Evolutionary conservation across 2,329 filamentous ascomycete genomes (phyloP), one percentile per base, ranked within the genome.

Genomic region (Chrysosphaeria jannelii): DNA sequence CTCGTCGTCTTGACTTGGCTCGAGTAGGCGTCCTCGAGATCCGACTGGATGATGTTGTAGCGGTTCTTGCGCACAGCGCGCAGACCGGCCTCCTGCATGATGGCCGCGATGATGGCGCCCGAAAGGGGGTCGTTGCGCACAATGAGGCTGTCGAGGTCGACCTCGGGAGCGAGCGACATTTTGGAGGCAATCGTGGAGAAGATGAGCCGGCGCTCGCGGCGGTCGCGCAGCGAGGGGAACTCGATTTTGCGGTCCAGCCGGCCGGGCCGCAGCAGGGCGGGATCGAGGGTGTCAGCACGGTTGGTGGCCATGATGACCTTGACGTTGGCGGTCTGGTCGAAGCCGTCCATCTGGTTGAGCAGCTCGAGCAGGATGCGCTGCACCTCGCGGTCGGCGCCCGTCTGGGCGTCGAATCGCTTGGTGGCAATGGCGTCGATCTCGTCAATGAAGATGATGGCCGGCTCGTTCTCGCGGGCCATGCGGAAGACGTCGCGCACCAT

Each of bases 261-360:
- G 34, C 85, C 85, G 15, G 85, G 85, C 37, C 85, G 76, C 30
- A 97, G 62, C 30, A 97, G 58, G 20, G 85, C 85, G 10, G 85
- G 85, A 42, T 97, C 85, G 33, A 97, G 59, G 5, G 85, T 97
- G 45, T 93, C 85, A 33, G 85, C 81, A 43, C 85, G 71, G 54
- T 97, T 97, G 34, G 85, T 97, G 34, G 85, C 85, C 85, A 97
- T 97, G 51, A 97, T 97, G 43, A 97, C 85, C 54, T 97, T 97
- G 48, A 97, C 85, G 46, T 97, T 97, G 43, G 76, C 74, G 1
- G 78, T 90, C 48, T 97, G 85, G 45, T 97, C 85, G 52, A 97
- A 97, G 33, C 85, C 85, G 43, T 97, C 85, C 85, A 97, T 97
- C 50, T 97, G 85, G 51, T 97, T 97, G 32, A 97, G 67, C 34